phyloP scores from a whole-genome alignment of 495 filamentous ascomycete species.

The Acidomyces sp. region DNA sequence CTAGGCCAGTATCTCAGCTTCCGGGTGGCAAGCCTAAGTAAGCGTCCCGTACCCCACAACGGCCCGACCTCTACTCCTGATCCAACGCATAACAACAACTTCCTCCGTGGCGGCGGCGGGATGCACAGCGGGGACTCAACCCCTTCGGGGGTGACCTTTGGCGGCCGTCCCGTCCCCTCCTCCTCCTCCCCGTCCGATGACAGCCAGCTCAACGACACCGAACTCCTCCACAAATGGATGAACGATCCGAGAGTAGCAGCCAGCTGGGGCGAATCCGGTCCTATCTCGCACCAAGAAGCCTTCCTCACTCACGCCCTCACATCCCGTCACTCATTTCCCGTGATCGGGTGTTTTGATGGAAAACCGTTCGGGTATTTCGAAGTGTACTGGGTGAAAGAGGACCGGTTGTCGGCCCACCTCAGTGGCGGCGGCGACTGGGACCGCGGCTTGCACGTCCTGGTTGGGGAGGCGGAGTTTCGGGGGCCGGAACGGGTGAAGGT shows the following conservation, averaged over 20 bases:
- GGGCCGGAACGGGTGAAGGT: slow-evolving; percentile 57
- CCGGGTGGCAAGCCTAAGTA: slow-evolving; percentile 54
- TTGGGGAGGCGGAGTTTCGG: slow-evolving; percentile 87
- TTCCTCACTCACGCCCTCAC: slow-evolving; percentile 55
- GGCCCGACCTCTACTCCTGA: slow-evolving; percentile 33
- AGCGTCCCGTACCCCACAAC: slow-evolving; percentile 38
- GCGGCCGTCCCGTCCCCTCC: slow-evolving; percentile 23
- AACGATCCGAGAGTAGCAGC: slow-evolving; percentile 68
- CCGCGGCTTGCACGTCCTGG: slow-evolving; percentile 71
- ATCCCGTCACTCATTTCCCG: slow-evolving; percentile 68
- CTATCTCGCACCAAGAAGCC: slow-evolving; percentile 46
- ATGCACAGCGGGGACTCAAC: too few species aligned
- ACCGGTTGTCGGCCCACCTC: slow-evolving; percentile 54
- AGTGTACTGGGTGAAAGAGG: slow-evolving; percentile 97
- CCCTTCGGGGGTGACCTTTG: not conserved
- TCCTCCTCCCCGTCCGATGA: slow-evolving; percentile 30
- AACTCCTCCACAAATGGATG: slow-evolving; percentile 82
- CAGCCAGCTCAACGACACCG: slow-evolving; percentile 40
- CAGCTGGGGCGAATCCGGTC: slow-evolving; percentile 66
- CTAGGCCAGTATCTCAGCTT: slow-evolving; percentile 79
- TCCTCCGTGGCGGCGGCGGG: slow-evolving; percentile 5
- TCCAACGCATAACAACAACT: slow-evolving; percentile 2
- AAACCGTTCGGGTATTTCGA: slow-evolving; percentile 97
- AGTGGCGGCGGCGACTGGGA: slow-evolving; percentile 62
- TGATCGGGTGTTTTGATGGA: slow-evolving; percentile 86